Percentiles rank a stretch among this genome's conserved stretches.
Conservation (phyloP, 1,284 basidiomycete species). For the Boletellus deceptivus region DNA sequence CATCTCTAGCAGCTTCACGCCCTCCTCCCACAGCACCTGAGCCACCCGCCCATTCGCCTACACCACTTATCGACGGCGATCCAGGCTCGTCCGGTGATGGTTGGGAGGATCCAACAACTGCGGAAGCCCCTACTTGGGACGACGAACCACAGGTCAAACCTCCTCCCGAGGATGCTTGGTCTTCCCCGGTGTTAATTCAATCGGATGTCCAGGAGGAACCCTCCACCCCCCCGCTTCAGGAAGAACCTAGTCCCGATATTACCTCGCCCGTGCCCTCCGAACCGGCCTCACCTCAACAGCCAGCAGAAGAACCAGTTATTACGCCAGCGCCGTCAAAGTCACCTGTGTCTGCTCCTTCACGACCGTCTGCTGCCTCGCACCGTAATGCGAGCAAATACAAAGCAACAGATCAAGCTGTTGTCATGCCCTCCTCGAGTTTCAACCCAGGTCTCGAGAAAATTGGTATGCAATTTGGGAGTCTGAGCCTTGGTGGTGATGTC, state of each 20-base stretch:
- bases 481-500: constrained; percentile 67
- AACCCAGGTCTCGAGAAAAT: constrained; percentile 64
- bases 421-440: constrained; percentile 64
- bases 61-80: constrained; percentile 34
- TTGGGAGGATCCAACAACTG: constrained; percentile 77
- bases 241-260: constrained; percentile 21
- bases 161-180: constrained; percentile 43
- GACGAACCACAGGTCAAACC: constrained; percentile 56
- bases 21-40: constrained; percentile 27
- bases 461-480: constrained; percentile 81
- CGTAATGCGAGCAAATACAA: constrained; percentile 61
- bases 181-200: constrained; percentile 27
- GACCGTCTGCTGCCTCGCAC: constrained; percentile 52
- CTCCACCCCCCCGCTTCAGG: not conserved
- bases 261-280: constrained; percentile 14
- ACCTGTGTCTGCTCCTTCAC: constrained; percentile 36
- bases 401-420: constrained; percentile 69
- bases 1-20: constrained; percentile 25
- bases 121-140: constrained; percentile 70
- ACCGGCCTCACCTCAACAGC: constrained; percentile 11
- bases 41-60: constrained; percentile 23
- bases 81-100: constrained; percentile 40
- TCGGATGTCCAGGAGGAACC: constrained; percentile 24
- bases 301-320: constrained; percentile 17
- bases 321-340: constrained; percentile 30